These are phyloP conservation scores for Pezicula carpinea DNA, from an alignment of 2,329 filamentous ascomycete species.

Conservation along the genomic window DNA sequence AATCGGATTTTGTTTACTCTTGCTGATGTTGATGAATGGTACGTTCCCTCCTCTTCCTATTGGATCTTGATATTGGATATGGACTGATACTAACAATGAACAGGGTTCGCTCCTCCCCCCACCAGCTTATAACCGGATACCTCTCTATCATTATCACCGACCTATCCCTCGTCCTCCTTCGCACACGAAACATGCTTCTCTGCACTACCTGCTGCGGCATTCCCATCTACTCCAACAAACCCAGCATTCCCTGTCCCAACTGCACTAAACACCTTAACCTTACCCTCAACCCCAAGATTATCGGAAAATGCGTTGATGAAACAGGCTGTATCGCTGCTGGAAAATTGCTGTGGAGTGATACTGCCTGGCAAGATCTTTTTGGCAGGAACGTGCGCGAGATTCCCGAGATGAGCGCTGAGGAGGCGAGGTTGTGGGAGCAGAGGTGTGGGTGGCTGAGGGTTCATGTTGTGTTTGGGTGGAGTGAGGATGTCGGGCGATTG, in stretches of 20 bases:
- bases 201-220: slow-evolving; percentile 42
- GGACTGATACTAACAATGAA: not conserved
- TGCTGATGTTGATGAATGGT: slow-evolving; percentile 38
- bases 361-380: slow-evolving; percentile 48
- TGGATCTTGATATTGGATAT: not conserved
- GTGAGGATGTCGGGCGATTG: slow-evolving; percentile 32
- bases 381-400: slow-evolving; percentile 39
- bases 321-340: slow-evolving; percentile 46
- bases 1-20: slow-evolving; percentile 35
- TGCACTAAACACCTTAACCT: slow-evolving; percentile 30
- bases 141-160: slow-evolving; percentile 25
- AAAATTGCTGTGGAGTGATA: slow-evolving; percentile 48
- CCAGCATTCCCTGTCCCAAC: slow-evolving; percentile 33
- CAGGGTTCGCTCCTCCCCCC: slow-evolving; percentile 30
- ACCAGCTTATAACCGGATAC: slow-evolving; percentile 35
- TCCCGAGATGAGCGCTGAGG: slow-evolving; percentile 29
- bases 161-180: slow-evolving; percentile 21
- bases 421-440: slow-evolving; percentile 45
- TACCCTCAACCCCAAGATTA: slow-evolving; percentile 35
- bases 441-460: slow-evolving; percentile 46
- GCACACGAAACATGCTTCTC: slow-evolving; percentile 26
- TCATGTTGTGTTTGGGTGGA: slow-evolving; percentile 52
- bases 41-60: not conserved
- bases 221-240: slow-evolving; percentile 47
- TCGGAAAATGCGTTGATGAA: slow-evolving; percentile 45